Evolutionary conservation across 140 eudicot species (phyloP), one percentile per base, ranked within the genome.

Genomic region (Artemisia princeps): DNA sequence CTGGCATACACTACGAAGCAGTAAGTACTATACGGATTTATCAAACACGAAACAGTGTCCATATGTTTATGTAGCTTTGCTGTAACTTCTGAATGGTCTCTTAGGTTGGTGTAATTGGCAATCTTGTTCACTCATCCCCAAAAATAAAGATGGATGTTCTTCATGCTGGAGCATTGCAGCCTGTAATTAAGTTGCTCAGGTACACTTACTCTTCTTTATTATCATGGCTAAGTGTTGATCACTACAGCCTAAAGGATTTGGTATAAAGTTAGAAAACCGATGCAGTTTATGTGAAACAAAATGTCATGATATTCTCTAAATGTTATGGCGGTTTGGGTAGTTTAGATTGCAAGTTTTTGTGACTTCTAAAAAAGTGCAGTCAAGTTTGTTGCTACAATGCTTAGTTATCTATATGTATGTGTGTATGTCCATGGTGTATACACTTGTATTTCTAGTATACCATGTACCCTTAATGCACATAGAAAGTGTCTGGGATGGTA

Each of bases 91-190:
- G 11, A 28, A 33, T 30, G 46, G 72, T 46, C 2, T 70, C 30
- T 60, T 40, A 92, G 98, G 98, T 92, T 84, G 98, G 98, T 61
- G 95, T 86, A n/a, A 89, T 89, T 66, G 97, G 97, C 45, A 89
- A 89, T 77, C 79, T 89, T 69, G 97, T 89, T 26, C 97, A 89
- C 72, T 89, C 97, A 26, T 89, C 97, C 6, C 89, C 94, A 24
- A 59, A 74, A 61, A 89, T 86, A 53, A 89, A 89, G 85, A 84
- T 80, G 76, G 84, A 82, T 67, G 97, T 89, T 70, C 92, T 89
- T 33, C 79, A 74, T 73, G 95, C 95, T 44, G 97, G 97, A 77
- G 97, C 97, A 52, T 61, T 89, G 77, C 97, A 89, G 55, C 97
- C 97, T 72, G 97, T 89, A 6, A 89, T 89, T 60, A 84, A 82